Evolutionary conservation across 75 land plant genomes (phyloP).

Genomic region (Pinus albicaulis): DNA sequence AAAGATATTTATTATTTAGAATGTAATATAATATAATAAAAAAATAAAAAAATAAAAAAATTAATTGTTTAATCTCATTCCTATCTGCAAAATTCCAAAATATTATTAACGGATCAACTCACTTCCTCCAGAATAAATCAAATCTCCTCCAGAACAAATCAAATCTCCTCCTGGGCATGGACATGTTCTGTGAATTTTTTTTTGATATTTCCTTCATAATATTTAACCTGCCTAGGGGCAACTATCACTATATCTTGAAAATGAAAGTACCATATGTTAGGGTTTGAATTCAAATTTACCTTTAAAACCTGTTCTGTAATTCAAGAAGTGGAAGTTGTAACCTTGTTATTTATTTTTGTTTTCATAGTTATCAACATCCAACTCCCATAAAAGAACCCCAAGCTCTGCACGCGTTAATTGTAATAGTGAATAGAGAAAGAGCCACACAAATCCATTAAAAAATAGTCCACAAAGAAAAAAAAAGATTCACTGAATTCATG

Average conservation of each 20-base stretch:
- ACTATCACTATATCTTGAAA: slow-evolving; percentile 21
- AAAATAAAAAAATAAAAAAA: too few species aligned
- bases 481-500: too few species aligned
- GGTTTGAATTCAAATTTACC: background rate
- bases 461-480: background rate
- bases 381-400: slow-evolving; percentile 11
- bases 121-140: too few species aligned
- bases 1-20: too few species aligned
- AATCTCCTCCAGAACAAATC: slow-evolving; percentile 17
- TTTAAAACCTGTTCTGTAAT: background rate
- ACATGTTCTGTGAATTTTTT: slow-evolving; percentile 19
- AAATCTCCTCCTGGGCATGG: slow-evolving; percentile 25
- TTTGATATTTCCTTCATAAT: slow-evolving; percentile 18
- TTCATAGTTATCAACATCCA: slow-evolving; percentile 14
- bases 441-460: background rate
- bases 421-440: background rate
- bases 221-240: slow-evolving; percentile 13
- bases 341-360: slow-evolving; percentile 11
- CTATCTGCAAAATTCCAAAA: too few species aligned
- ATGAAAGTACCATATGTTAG: background rate
- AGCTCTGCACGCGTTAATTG: background rate
- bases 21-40: too few species aligned
- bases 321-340: slow-evolving; percentile 6
- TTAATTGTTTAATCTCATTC: too few species aligned
- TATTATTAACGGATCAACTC: background rate